These are phyloP conservation scores for Chlamydomonas incerta DNA, from an alignment of 139 green algal species.

Conservation along the genomic window DNA sequence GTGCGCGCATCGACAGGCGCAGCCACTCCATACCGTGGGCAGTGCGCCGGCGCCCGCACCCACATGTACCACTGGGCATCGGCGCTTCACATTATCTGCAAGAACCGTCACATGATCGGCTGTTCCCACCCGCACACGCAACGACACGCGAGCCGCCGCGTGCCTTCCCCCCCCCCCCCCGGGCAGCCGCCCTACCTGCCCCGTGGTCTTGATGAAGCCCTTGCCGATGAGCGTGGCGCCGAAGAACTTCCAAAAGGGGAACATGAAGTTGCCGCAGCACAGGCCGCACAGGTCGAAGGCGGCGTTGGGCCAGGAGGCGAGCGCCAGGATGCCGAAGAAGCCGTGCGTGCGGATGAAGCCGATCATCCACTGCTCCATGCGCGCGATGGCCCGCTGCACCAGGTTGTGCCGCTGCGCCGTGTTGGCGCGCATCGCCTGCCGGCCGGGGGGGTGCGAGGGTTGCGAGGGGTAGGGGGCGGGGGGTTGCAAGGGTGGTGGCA, in stretches of 20 bases:
- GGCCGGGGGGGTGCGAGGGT: too few relatives aligned
- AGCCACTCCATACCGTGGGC: too few relatives aligned
- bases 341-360: conserved; percentile 82
- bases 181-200: conserved; percentile 33
- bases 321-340: conserved; percentile 89
- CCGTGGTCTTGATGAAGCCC: conserved; percentile 82
- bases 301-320: conserved; percentile 92
- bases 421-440: neutral
- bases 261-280: conserved; percentile 90
- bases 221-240: conserved; percentile 89
- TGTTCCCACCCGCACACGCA: too few relatives aligned
- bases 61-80: too few relatives aligned
- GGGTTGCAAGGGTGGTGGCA: too few relatives aligned
- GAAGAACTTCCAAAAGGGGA: conserved; percentile 96
- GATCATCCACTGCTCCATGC: conserved; percentile 85
- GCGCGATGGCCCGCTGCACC: neutral
- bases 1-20: too few relatives aligned
- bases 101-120: too few relatives aligned
- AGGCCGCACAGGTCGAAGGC: conserved; percentile 95
- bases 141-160: too few relatives aligned
- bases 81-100: too few relatives aligned
- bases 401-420: neutral
- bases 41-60: too few relatives aligned
- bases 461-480: too few relatives aligned
- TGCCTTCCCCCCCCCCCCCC: too few relatives aligned